Evolutionary conservation across 164 flowering plant species (phyloP), one percentile per base, ranked within the genome.

Genomic region (Vitis rupestris): DNA sequence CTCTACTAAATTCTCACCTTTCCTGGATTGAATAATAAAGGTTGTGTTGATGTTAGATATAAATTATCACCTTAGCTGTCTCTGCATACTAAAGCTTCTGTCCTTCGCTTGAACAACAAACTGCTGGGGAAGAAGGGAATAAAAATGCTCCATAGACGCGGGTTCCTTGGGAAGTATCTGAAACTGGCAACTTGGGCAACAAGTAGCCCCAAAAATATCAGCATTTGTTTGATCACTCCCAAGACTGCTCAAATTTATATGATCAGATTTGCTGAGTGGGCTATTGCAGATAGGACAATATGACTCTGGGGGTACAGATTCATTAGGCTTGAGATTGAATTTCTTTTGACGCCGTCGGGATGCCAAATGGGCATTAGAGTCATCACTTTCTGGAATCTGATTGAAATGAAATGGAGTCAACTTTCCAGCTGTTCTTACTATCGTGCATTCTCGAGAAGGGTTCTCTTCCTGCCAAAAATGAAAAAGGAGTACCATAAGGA

Each of bases 401-500:
- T 93, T 96, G 79, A 96, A 93, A 69, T 76, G 80, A 72, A 96
- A 93, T 47, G 98, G 97, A 61, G 79, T 89, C 58, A 93, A 92
- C 87, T 96, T 96, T 70, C 90, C 97, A 67, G 97, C 98, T 44
- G 98, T 96, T 73, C 97, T 83, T 56, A 96, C 82, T 75, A 93
- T 93, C 50, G 98, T 93, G 74, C 88, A 83, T 66, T 90, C 97
- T 9, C 99, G 89, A 60, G 97, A 87, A 80, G 91, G 92, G 78
- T 96, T 91, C 76, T 96, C 99, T 82, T 90, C 87, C 97, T 96
- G 90, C 59, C 76, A 69, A 66, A 59, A 6, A 6, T 37, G 5
- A 37, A 37, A 37, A 37, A 37, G 7, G 44, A 37, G 44, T 37
- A 3, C 44, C 44, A 37, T 37, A 37, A 37, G 44, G 44, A 37